Conservation (phyloP, 192 early-diverging fungal species). For the Umbelopsis sp. region DNA sequence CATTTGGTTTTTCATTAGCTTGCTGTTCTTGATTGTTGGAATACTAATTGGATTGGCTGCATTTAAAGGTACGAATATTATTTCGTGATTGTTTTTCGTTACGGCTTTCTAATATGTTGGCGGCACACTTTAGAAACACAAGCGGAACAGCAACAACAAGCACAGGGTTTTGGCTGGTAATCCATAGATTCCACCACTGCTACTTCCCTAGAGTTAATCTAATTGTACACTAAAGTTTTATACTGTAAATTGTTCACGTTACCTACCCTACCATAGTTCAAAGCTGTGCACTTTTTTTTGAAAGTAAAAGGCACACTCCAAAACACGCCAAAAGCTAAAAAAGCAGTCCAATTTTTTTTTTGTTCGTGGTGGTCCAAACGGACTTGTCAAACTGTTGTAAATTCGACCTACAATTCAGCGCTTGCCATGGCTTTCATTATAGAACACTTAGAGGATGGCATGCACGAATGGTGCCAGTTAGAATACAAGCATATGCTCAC, state of each 20-base stretch:
- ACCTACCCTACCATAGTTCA: neutral
- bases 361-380: neutral
- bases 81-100: neutral
- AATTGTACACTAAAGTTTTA: neutral
- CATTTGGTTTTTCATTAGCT: constrained; percentile 87
- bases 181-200: neutral
- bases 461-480: constrained; percentile 72
- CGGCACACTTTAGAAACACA: constrained; percentile 26
- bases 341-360: constrained; percentile 5
- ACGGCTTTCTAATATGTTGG: neutral
- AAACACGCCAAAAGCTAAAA: no score
- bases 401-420: neutral
- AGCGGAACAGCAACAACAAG: constrained; percentile 34
- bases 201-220: neutral
- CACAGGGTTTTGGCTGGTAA: constrained; percentile 38
- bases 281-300: neutral
- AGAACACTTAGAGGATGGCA: constrained; percentile 75
- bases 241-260: neutral
- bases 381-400: neutral
- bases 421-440: constrained; percentile 57
- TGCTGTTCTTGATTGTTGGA: constrained; percentile 78
- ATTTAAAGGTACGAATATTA: constrained; percentile 64
- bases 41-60: constrained; percentile 79
- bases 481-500: constrained; percentile 78
- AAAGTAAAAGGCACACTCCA: no score